These are phyloP conservation scores for Hemileccinum impolitum DNA, from an alignment of 768 basidiomycete genomes.

Conservation along the genomic window DNA sequence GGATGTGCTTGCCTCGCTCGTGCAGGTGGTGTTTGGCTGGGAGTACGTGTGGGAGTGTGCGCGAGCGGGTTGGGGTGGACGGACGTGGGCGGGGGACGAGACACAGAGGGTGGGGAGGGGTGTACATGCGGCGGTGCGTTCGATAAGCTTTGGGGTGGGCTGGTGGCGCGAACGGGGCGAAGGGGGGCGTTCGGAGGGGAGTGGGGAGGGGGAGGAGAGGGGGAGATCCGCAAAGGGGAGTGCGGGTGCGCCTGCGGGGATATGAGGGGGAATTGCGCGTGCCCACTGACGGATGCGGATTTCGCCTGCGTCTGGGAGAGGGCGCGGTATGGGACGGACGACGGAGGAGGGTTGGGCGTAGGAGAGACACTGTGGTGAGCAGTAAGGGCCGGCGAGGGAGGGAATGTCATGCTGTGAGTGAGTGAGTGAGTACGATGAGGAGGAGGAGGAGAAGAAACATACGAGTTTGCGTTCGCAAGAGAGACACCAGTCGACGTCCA, in stretches of 20 bases:
- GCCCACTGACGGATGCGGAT: constrained; percentile 30
- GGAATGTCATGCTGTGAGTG: constrained; percentile 20
- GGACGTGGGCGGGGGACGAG: constrained; percentile 38
- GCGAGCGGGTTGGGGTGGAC: constrained; percentile 25
- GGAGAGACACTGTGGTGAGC: constrained; percentile 46
- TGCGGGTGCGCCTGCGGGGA: constrained; percentile 30
- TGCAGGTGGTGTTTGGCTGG: constrained; percentile 31
- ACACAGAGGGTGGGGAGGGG: constrained; percentile 49
- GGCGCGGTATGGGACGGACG: constrained; percentile 4
- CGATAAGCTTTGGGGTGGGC: constrained; percentile 35
- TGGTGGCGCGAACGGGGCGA: constrained; percentile 22
- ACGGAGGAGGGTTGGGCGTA: constrained; percentile 37
- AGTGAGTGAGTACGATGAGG: too few species aligned
- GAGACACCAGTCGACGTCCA: constrained; percentile 74
- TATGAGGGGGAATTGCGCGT: constrained; percentile 28
- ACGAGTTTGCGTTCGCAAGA: constrained; percentile 59
- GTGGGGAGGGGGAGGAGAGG: not conserved
- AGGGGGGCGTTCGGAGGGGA: constrained; percentile 11
- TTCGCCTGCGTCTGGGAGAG: not conserved
- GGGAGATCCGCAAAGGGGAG: constrained; percentile 26
- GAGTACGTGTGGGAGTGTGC: constrained; percentile 34
- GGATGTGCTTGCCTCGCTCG: constrained; percentile 45
- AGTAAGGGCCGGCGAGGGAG: constrained; percentile 42
- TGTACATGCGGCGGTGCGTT: constrained; percentile 28
- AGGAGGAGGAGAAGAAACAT: constrained; percentile 27